Evolutionary conservation across 305 asterid species (phyloP), one percentile per base, ranked within the genome.

Genomic region (Fraxinus latifolia): DNA sequence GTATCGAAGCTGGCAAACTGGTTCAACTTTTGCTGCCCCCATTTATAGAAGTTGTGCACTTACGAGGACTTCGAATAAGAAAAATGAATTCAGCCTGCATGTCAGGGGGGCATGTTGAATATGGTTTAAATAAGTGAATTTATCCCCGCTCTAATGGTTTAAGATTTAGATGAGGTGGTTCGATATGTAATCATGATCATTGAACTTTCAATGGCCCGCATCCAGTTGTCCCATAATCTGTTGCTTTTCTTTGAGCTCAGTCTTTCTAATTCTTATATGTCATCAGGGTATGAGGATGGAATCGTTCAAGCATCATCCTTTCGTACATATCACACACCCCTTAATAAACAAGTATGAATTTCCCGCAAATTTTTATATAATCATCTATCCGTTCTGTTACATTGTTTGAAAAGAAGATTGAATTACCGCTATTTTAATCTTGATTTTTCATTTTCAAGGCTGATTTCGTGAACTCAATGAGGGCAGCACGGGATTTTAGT

Each of bases 311-410:
- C 99, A 79, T 95, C 99, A 67, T 91, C 97, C 23, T 95, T 94
- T 86, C 95, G 98, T 80, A 94, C 99, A 44, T 95, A 92, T 80
- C 99, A 95, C 90, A 93, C 97, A 1, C 99, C 99, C 76, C 96
- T 95, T 34, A 95, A 94, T 88, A 92, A 95, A 84, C 99, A 95
- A 92, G 97, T 92, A 87, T 31, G 83, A 3, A 29, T 42, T 70
- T 58, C 58, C 25, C 33, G 39, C 42, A 70, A 17, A 2, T 14
- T 79, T 77, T 44, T 44, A 39, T 0, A 19, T 12, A 25, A 5
- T 58, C 2, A 17, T 68, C 14, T 19, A 17, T 39, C 32, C 33
- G 4, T 76, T 36, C 47, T 17, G 9, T 36, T 6, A 21, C 7
- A 33, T 5, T 76, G 17, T 71, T 58, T 12, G 15, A 70, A 39